These are phyloP conservation scores for Spergularia bocconei DNA, from an alignment of 148 eudicot species.

Conservation along the genomic window DNA sequence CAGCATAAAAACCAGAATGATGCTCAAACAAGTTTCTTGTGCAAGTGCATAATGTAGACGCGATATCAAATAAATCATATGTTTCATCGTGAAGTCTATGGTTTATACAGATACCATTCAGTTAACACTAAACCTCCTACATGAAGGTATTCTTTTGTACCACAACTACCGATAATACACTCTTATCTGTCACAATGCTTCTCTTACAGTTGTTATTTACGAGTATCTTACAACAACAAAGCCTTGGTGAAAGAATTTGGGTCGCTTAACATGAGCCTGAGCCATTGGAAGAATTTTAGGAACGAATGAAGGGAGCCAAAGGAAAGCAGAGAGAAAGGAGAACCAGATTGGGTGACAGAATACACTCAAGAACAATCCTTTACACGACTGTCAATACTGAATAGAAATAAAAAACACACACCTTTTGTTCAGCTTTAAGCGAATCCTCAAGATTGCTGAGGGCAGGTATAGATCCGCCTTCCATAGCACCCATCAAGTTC, in stretches of 20 bases:
- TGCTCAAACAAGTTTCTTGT: not conserved
- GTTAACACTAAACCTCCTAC: not conserved
- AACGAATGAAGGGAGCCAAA: too few species aligned
- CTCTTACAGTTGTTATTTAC: too few species aligned
- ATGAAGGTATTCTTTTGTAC: too few species aligned
- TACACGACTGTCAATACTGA: not conserved
- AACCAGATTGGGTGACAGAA: too few species aligned
- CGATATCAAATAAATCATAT: not conserved
- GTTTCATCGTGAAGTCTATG: not conserved
- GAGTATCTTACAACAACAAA: too few species aligned
- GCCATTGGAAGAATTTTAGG: too few species aligned
- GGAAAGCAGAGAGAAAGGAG: too few species aligned
- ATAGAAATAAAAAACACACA: not conserved
- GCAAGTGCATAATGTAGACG: not conserved
- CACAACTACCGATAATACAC: not conserved
- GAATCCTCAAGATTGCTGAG: constrained; percentile 81
- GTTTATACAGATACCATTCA: not conserved
- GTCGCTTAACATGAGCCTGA: too few species aligned
- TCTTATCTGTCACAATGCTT: not conserved
- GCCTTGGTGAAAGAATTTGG: too few species aligned
- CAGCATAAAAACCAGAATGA: not conserved
- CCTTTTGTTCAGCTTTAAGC: constrained; percentile 74
- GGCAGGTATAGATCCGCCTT: constrained; percentile 91
- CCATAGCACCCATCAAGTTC: constrained; percentile 92
- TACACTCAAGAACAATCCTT: too few species aligned